Evolutionary conservation across 202 grass and related monocot species (phyloP).

Genomic region (Panicum virgatum): DNA sequence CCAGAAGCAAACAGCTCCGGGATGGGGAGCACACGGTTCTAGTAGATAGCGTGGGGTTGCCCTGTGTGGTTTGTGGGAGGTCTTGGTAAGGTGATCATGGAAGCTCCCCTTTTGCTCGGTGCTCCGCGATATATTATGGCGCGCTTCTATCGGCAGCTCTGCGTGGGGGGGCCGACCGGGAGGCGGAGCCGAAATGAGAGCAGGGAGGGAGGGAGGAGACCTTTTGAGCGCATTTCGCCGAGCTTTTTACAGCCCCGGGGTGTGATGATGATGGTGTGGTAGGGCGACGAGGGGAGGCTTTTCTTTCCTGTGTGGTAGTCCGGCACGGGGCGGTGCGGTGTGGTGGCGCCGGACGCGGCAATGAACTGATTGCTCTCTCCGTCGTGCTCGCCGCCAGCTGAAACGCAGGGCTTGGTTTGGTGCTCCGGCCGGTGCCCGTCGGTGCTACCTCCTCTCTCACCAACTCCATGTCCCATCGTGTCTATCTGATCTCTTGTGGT

Average conservation of each 20-base stretch:
- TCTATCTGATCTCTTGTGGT: background rate
- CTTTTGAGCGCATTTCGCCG: slow-evolving; percentile 49
- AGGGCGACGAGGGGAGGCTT: slow-evolving; percentile 27
- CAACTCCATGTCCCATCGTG: slow-evolving; percentile 18
- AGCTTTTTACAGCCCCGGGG: slow-evolving; percentile 48
- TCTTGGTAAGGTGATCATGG: slow-evolving; percentile 20
- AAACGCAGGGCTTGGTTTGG: slow-evolving; percentile 21
- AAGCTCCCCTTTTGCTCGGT: slow-evolving; percentile 33
- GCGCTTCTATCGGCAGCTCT: slow-evolving; percentile 22
- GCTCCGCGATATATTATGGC: slow-evolving; percentile 33
- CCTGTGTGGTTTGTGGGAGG: slow-evolving; percentile 30
- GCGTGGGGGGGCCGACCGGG: slow-evolving; percentile 14
- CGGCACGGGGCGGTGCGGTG: slow-evolving; percentile 18
- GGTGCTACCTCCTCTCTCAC: background rate
- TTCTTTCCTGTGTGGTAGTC: background rate
- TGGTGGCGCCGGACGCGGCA: slow-evolving; percentile 41
- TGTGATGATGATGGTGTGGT: slow-evolving; percentile 52
- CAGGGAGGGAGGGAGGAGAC: background rate
- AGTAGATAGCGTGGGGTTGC: background rate
- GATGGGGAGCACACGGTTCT: background rate
- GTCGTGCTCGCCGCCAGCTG: slow-evolving; percentile 24
- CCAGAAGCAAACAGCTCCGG: background rate
- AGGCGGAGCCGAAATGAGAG: slow-evolving; percentile 31
- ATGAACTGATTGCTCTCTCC: background rate
- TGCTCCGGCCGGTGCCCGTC: background rate